Evolutionary conservation across 176 grass and related monocot species (phyloP).

Genomic region (Phragmites australis): DNA sequence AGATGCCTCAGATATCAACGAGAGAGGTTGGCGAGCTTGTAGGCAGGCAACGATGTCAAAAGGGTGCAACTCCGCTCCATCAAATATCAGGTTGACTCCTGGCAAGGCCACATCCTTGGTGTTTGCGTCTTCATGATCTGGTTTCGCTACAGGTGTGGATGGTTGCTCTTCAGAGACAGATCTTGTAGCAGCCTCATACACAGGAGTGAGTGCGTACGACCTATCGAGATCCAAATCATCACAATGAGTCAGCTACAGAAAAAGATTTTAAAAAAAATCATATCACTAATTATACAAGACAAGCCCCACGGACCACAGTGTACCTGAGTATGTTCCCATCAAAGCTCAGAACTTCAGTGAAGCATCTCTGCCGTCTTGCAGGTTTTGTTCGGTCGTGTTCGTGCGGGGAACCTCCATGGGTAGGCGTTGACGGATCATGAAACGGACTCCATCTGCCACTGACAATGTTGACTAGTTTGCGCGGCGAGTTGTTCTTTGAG

Average conservation of each 20-base stretch:
- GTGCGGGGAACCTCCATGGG: slow-evolving; percentile 31
- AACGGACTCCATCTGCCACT: slow-evolving; percentile 84
- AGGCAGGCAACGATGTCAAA: slow-evolving; percentile 89
- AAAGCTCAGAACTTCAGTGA: slow-evolving; percentile 88
- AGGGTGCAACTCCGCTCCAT: slow-evolving; percentile 65
- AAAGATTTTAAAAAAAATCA: background rate
- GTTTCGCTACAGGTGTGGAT: slow-evolving; percentile 38
- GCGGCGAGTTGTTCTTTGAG: slow-evolving; percentile 55
- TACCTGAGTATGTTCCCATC: slow-evolving; percentile 94
- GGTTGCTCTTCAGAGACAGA: slow-evolving; percentile 60
- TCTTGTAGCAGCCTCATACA: slow-evolving; percentile 74
- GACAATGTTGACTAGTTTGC: slow-evolving; percentile 60
- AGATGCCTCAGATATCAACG: slow-evolving; percentile 77
- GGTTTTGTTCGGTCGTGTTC: slow-evolving; percentile 61
- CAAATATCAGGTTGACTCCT: slow-evolving; percentile 90
- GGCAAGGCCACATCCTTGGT: slow-evolving; percentile 80
- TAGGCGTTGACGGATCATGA: slow-evolving; percentile 50
- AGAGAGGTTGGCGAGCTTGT: slow-evolving; percentile 81
- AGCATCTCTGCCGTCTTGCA: slow-evolving; percentile 55
- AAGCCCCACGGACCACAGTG: background rate
- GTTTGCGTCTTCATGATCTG: slow-evolving; percentile 72
- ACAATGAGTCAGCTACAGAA: background rate
- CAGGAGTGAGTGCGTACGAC: slow-evolving; percentile 65
- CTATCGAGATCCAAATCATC: slow-evolving; percentile 31
- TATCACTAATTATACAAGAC: background rate